These are phyloP conservation scores for Vanrija sp. DNA, from an alignment of 1,284 basidiomycete species.

Conservation along the genomic window DNA sequence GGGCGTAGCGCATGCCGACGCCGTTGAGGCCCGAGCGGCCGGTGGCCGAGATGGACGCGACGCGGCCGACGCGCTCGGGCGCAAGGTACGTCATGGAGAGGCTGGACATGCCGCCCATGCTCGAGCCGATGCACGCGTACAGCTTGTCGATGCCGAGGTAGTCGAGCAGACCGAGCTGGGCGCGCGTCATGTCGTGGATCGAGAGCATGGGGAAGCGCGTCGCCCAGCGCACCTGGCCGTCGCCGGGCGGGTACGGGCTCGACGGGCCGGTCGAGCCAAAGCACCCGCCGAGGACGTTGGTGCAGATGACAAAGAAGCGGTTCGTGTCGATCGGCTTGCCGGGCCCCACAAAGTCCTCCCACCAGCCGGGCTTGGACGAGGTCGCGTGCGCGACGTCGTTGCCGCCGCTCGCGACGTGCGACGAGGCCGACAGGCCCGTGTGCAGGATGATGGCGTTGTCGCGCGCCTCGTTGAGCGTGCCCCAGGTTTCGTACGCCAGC, in stretches of 20 bases:
- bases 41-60: slow-evolving; percentile 91
- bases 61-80: slow-evolving; percentile 78
- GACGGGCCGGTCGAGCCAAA: slow-evolving; percentile 95
- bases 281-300: slow-evolving; percentile 95
- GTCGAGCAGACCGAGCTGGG: slow-evolving; percentile 84
- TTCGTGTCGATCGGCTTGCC: slow-evolving; percentile 90
- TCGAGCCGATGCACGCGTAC: slow-evolving; percentile 88
- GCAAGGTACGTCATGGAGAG: slow-evolving; percentile 92
- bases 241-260: slow-evolving; percentile 55
- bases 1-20: slow-evolving; percentile 93
- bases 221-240: slow-evolving; percentile 69
- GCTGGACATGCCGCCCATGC: slow-evolving; percentile 98
- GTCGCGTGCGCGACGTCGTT: slow-evolving; percentile 64
- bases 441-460: slow-evolving; percentile 96
- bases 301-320: slow-evolving; percentile 90
- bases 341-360: slow-evolving; percentile 97
- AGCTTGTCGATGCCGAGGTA: slow-evolving; percentile 77
- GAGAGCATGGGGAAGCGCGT: slow-evolving; percentile 88
- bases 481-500: slow-evolving; percentile 98
- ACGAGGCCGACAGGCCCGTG: slow-evolving; percentile 91
- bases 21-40: slow-evolving; percentile 86
- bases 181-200: slow-evolving; percentile 92
- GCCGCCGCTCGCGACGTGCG: slow-evolving; percentile 83
- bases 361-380: slow-evolving; percentile 68
- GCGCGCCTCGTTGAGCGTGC: slow-evolving; percentile 67